Percentiles rank a stretch among this genome's conserved stretches.
Evolutionary conservation across 2,329 filamentous ascomycete species (phyloP).

Genomic region (Ilyonectria sp.): DNA sequence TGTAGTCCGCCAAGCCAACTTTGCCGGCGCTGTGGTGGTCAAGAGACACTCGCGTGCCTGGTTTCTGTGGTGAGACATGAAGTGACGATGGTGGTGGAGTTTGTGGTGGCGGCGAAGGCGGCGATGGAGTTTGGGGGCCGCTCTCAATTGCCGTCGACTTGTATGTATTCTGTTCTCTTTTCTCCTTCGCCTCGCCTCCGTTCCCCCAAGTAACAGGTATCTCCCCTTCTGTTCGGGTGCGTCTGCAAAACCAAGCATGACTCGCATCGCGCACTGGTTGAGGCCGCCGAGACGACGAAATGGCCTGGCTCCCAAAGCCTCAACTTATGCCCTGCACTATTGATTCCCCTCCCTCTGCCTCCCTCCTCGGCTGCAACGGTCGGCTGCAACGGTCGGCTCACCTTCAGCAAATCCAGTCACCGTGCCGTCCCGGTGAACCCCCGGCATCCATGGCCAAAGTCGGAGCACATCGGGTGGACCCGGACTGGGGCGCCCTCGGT

Average conservation of each 20-base stretch:
- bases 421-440: neutral
- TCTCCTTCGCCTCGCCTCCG: neutral
- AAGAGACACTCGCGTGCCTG: too few species aligned
- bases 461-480: constrained; percentile 29
- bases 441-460: constrained; percentile 14
- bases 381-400: neutral
- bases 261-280: too few species aligned
- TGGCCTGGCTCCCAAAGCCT: neutral
- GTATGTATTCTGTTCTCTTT: too few species aligned
- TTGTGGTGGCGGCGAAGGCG: too few species aligned
- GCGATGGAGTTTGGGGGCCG: too few species aligned
- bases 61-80: too few species aligned
- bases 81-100: too few species aligned
- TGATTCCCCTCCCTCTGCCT: neutral
- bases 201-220: neutral
- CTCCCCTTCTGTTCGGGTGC: neutral
- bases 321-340: neutral
- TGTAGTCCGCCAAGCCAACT: neutral
- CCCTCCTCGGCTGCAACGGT: neutral
- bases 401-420: neutral
- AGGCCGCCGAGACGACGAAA: too few species aligned
- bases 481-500: constrained; percentile 17
- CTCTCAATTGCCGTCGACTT: neutral
- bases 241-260: too few species aligned
- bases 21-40: too few species aligned